Conservation (phyloP, 2,329 filamentous ascomycete genomes). For the Exserohilum rostratum region DNA sequence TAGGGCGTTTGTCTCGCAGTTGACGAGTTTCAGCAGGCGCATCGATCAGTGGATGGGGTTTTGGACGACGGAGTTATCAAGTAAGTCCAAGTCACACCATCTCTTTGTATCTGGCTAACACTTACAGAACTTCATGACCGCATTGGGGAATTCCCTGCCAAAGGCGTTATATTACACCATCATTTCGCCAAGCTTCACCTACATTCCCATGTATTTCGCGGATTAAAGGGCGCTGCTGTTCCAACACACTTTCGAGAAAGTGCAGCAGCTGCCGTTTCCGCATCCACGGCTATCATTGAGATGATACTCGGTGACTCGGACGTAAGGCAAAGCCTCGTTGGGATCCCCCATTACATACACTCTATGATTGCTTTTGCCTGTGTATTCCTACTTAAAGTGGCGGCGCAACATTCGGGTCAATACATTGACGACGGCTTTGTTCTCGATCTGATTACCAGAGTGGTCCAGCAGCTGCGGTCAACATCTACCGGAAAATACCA, state of each 20-base stretch:
- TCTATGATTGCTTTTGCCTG: constrained; percentile 62
- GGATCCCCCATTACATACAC: constrained; percentile 60
- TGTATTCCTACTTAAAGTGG: constrained; percentile 59
- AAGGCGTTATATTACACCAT: constrained; percentile 59
- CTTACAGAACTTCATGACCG: constrained; percentile 51
- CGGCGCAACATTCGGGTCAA: constrained; percentile 51
- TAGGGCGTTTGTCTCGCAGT: constrained; percentile 59
- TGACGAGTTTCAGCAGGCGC: constrained; percentile 48
- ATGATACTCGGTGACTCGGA: constrained; percentile 53
- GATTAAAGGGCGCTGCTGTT: constrained; percentile 56
- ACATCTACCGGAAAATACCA: constrained; percentile 55
- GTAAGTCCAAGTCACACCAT: constrained; percentile 32
- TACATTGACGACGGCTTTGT: constrained; percentile 50
- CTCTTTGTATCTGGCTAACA: neutral
- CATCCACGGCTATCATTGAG: constrained; percentile 54
- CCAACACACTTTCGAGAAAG: constrained; percentile 56
- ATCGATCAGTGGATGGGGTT: constrained; percentile 61
- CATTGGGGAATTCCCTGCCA: constrained; percentile 57
- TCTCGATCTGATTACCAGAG: constrained; percentile 46
- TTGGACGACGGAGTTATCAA: constrained; percentile 53
- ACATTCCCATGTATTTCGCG: constrained; percentile 56
- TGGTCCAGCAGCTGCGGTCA: constrained; percentile 51
- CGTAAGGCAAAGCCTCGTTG: constrained; percentile 49
- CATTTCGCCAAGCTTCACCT: constrained; percentile 62
- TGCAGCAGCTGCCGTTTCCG: constrained; percentile 56